Conservation (phyloP, 2,329 filamentous ascomycete genomes). For the Hypoxylon sp. region DNA sequence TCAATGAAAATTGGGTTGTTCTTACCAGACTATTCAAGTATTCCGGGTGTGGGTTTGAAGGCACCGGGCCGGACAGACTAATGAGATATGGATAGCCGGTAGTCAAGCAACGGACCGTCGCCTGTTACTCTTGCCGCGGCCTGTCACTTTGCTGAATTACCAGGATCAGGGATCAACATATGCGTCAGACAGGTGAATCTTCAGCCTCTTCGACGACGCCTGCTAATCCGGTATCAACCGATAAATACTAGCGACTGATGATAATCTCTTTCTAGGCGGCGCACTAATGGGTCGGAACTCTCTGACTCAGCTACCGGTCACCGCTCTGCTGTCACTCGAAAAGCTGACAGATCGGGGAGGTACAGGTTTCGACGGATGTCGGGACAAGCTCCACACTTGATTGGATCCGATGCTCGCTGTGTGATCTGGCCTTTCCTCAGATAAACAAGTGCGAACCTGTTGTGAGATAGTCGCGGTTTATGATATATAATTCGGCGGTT, state of each 20-base stretch:
- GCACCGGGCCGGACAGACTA: slow-evolving; percentile 25
- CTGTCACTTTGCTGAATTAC: slow-evolving; percentile 31
- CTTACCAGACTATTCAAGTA: slow-evolving; percentile 37
- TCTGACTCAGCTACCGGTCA: slow-evolving; percentile 48
- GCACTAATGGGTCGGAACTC: slow-evolving; percentile 17
- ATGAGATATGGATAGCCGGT: slow-evolving; percentile 17
- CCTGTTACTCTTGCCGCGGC: slow-evolving; percentile 23
- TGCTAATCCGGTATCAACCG: slow-evolving; percentile 28
- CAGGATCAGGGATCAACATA: slow-evolving; percentile 42
- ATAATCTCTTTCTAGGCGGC: slow-evolving; percentile 28
- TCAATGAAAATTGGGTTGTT: slow-evolving; percentile 16
- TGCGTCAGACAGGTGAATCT: slow-evolving; percentile 38
- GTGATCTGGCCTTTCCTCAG: slow-evolving; percentile 45
- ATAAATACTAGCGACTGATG: slow-evolving; percentile 32
- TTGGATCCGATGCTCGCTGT: slow-evolving; percentile 48
- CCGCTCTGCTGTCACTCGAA: slow-evolving; percentile 40
- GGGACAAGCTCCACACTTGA: slow-evolving; percentile 45
- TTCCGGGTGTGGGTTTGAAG: slow-evolving; percentile 18
- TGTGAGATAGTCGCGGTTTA: slow-evolving; percentile 44
- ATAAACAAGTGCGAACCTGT: slow-evolving; percentile 50
- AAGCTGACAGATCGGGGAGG: slow-evolving; percentile 44
- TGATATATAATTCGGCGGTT: slow-evolving; percentile 37
- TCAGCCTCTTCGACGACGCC: slow-evolving; percentile 41
- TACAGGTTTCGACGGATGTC: slow-evolving; percentile 46
- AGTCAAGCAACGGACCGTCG: slow-evolving; percentile 34